Evolutionary conservation across 768 basidiomycete species (phyloP).

Genomic region (Boletus barrowsii): DNA sequence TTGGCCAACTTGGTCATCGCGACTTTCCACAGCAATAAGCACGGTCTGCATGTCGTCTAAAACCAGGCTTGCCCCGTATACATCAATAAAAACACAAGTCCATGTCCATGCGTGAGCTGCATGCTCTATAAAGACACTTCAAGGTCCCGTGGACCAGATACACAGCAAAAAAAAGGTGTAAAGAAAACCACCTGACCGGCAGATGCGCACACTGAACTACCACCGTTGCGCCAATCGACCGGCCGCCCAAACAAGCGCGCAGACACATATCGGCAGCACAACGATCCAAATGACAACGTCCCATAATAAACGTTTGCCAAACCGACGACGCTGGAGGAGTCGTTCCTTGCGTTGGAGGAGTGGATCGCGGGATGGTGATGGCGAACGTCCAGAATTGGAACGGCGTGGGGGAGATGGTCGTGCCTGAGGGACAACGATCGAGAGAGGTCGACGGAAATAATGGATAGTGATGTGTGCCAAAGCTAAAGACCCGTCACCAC

Average conservation of each 20-base stretch:
- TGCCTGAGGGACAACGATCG: conserved; percentile 72
- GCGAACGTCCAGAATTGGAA: conserved; percentile 17
- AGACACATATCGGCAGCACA: conserved; percentile 56
- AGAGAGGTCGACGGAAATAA: conserved; percentile 78
- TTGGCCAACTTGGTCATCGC: too few relatives aligned
- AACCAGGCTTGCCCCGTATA: too few relatives aligned
- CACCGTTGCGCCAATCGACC: conserved; percentile 53
- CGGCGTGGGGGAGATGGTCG: conserved; percentile 25
- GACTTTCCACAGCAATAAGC: too few relatives aligned
- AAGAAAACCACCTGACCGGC: conserved; percentile 7
- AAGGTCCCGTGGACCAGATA: conserved; percentile 5
- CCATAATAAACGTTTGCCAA: conserved; percentile 73
- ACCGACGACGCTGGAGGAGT: conserved; percentile 71
- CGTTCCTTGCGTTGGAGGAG: conserved; percentile 85
- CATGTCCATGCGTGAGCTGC: not conserved
- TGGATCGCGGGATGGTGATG: conserved; percentile 49
- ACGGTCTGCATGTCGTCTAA: too few relatives aligned
- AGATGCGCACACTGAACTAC: conserved; percentile 32
- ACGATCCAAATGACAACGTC: conserved; percentile 81
- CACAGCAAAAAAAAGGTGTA: not conserved
- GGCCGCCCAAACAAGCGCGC: conserved; percentile 54
- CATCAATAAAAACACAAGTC: not conserved
- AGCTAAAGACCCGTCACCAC: conserved; percentile 36
- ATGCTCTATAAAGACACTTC: not conserved
- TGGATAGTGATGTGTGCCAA: conserved; percentile 78